These are phyloP conservation scores for Neonectria ditissima DNA, from an alignment of 2,329 filamentous ascomycete genomes.

Conservation along the genomic window DNA sequence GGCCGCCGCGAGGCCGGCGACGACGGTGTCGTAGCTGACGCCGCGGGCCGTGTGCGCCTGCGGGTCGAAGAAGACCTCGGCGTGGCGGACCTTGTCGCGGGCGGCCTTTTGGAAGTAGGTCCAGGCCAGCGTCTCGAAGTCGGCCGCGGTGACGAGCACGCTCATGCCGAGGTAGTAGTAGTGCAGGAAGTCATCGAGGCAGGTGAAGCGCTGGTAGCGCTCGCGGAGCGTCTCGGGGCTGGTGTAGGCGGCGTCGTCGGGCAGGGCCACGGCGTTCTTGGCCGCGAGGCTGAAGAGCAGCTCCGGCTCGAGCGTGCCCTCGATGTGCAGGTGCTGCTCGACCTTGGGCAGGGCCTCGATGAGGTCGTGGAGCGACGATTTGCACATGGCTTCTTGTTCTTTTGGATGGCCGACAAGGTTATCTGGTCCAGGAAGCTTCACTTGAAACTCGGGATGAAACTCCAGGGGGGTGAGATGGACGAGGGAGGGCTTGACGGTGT, in stretches of 20 bases:
- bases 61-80: constrained; percentile 85
- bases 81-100: constrained; percentile 74
- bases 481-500: neutral
- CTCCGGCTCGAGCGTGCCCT: constrained; percentile 77
- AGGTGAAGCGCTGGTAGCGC: constrained; percentile 76
- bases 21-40: constrained; percentile 71
- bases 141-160: constrained; percentile 71
- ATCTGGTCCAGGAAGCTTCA: neutral
- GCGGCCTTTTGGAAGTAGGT: constrained; percentile 76
- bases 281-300: constrained; percentile 77
- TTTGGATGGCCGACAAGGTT: neutral
- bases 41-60: constrained; percentile 77
- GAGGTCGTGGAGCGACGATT: constrained; percentile 63
- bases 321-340: constrained; percentile 85
- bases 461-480: no score
- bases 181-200: constrained; percentile 80
- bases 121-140: constrained; percentile 80
- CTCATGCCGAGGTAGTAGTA: constrained; percentile 84
- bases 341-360: constrained; percentile 78
- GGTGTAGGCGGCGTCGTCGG: constrained; percentile 71
- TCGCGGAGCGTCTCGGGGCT: constrained; percentile 69
- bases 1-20: constrained; percentile 72
- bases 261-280: constrained; percentile 74
- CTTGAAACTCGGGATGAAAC: constrained; percentile 15
- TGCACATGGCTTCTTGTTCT: constrained; percentile 60